Base-by-base conservation (phyloP, 805 yeast genomes). In the Cyberlindnera americana region DNA sequence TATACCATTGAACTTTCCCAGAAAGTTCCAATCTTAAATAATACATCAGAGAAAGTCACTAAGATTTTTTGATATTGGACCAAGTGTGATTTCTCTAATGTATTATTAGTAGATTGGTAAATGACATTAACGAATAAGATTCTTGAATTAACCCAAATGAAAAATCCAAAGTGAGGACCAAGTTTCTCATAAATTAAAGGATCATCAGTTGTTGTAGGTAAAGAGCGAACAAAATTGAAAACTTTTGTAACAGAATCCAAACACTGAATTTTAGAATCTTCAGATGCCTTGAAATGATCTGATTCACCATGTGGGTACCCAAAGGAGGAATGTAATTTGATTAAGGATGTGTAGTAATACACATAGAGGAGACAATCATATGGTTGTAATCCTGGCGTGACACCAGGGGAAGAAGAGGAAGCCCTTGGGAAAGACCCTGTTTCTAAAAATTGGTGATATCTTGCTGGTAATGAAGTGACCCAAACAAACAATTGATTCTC, bases 81-180 rank as follows among this genome's bases (percentile, higher is more conserved):
- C 14, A 46, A 14, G 18, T 28, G 41, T n/a, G 38, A 21, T 10
- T 27, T 25, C 18, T 37, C 47, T n/a, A 42, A 23, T n/a, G 38
- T 40, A 16, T 22, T 22, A 13, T 37, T 40, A 3, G 42, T 35
- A 10, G 44, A 26, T 18, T 44, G 44, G 17, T 50, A 43, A 22
- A 50, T 44, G 16, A 47, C 51, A 38, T 61, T 57, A 13, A 59
- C 64, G 28, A 63, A 54, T 24, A 62, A 30, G n/a, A 63, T 52
- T 40, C 66, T 44, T 1, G 63, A 52, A 39, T 54, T 54, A 16
- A 62, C 57, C 66, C 66, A 63, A 13, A 61, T 49, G 32, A 44
- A 54, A 30, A 62, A 59, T 1, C 64, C 59, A 38, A 57, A 62
- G 28, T 52, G 55, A 6, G 66, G 66, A 2, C 67, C 66, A 18